phyloP scores from a whole-genome alignment of 257 asterid species.

The Solanum etuberosum region DNA sequence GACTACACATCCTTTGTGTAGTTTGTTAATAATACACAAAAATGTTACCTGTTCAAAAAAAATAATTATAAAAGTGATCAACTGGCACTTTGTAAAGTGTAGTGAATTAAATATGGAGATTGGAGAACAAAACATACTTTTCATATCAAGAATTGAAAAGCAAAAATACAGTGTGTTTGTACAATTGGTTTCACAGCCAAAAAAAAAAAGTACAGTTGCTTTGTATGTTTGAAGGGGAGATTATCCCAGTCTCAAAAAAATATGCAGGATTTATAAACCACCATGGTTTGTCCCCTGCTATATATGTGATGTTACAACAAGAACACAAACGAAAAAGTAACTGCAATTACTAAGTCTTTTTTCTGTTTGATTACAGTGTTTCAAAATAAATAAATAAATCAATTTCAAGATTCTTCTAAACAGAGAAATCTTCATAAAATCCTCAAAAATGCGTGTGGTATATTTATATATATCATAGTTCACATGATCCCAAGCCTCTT shows the following conservation, averaged over 20 bases:
- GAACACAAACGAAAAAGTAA: neutral
- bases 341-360: neutral
- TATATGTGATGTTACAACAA: neutral
- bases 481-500: constrained; percentile 8
- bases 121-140: neutral
- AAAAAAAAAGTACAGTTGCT: neutral
- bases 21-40: neutral
- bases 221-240: neutral
- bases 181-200: neutral
- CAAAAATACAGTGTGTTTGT: neutral
- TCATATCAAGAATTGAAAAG: neutral
- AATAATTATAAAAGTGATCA: neutral
- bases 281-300: neutral
- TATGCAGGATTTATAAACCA: neutral
- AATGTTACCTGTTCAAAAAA: neutral
- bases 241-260: neutral
- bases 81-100: neutral
- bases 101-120: neutral
- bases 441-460: neutral
- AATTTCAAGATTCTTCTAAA: neutral
- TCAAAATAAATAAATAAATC: neutral
- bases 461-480: neutral
- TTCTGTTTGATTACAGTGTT: neutral
- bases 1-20: neutral
- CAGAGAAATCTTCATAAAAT: neutral